phyloP scores from a whole-genome alignment of 176 grass and related monocot genomes.

The Echinochloa phyllopogon region DNA sequence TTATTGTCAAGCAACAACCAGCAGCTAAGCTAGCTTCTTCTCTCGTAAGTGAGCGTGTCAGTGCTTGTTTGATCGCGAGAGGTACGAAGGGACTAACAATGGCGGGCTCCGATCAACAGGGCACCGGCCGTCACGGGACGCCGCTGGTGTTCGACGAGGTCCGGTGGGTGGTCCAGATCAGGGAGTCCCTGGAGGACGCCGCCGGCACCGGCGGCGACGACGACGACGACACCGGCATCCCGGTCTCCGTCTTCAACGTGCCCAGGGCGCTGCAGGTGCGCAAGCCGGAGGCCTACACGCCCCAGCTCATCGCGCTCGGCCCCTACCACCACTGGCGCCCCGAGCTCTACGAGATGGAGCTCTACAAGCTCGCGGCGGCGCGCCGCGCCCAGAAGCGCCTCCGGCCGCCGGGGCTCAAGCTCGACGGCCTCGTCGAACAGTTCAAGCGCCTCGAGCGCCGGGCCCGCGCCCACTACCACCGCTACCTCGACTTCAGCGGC shows the following conservation, averaged over 20 bases:
- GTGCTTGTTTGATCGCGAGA: background rate
- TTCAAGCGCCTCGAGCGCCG: slow-evolving; percentile 63
- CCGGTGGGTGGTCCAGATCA: slow-evolving; percentile 82
- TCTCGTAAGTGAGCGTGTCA: background rate
- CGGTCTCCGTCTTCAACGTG: slow-evolving; percentile 79
- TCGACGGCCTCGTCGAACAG: slow-evolving; percentile 58
- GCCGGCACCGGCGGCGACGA: slow-evolving; percentile 26
- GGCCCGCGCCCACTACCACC: slow-evolving; percentile 78
- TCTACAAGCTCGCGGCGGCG: slow-evolving; percentile 78
- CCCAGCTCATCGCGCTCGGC: slow-evolving; percentile 76
- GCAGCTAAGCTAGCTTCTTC: background rate
- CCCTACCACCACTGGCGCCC: slow-evolving; percentile 85
- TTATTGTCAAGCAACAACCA: background rate
- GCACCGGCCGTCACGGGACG: background rate
- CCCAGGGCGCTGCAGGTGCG: slow-evolving; percentile 56
- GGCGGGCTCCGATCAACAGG: slow-evolving; percentile 11
- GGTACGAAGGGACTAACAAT: background rate
- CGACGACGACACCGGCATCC: slow-evolving; percentile 67
- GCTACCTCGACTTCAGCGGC: slow-evolving; percentile 81
- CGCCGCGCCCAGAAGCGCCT: slow-evolving; percentile 70
- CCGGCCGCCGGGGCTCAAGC: slow-evolving; percentile 26
- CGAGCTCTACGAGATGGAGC: slow-evolving; percentile 92
- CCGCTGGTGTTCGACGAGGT: slow-evolving; percentile 66
- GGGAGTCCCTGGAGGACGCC: slow-evolving; percentile 60
- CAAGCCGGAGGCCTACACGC: slow-evolving; percentile 73